Evolutionary conservation across 495 filamentous ascomycete genomes (phyloP).

Genomic region (Penicillium odoratum): DNA sequence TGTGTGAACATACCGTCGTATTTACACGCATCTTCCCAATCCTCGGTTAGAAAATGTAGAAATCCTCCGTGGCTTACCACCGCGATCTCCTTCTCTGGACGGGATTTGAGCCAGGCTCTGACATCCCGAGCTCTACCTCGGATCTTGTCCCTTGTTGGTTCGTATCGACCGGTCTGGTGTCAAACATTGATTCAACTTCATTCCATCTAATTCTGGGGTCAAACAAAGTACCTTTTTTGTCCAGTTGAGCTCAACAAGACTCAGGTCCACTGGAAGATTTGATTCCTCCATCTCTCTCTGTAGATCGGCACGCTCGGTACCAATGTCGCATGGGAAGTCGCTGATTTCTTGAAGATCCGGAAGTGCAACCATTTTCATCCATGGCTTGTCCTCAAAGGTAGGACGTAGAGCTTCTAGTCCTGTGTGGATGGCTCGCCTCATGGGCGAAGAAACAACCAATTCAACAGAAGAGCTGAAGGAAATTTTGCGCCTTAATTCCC

Average conservation of each 20-base stretch:
- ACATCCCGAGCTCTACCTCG: conserved; percentile 56
- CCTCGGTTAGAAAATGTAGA: conserved; percentile 69
- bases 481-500: conserved; percentile 53
- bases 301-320: conserved; percentile 49
- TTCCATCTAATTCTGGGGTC: not conserved
- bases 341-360: conserved; percentile 74
- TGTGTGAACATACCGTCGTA: conserved; percentile 38
- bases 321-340: conserved; percentile 70
- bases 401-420: conserved; percentile 62
- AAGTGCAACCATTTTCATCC: conserved; percentile 53
- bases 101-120: conserved; percentile 56
- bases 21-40: conserved; percentile 58
- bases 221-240: conserved; percentile 48
- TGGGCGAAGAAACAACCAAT: conserved; percentile 69
- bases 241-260: conserved; percentile 56
- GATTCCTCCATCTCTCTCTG: conserved; percentile 61
- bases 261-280: conserved; percentile 54
- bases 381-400: conserved; percentile 2
- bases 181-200: conserved; percentile 2
- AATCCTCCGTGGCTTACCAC: conserved; percentile 64
- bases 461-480: conserved; percentile 56
- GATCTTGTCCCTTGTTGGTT: conserved; percentile 49
- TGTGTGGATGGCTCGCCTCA: conserved; percentile 73
- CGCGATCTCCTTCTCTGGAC: conserved; percentile 52
- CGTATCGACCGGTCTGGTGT: conserved; percentile 44